Evolutionary conservation across 352 stramenopile genomes (phyloP).

Genomic region (Pythium guiyangense): DNA sequence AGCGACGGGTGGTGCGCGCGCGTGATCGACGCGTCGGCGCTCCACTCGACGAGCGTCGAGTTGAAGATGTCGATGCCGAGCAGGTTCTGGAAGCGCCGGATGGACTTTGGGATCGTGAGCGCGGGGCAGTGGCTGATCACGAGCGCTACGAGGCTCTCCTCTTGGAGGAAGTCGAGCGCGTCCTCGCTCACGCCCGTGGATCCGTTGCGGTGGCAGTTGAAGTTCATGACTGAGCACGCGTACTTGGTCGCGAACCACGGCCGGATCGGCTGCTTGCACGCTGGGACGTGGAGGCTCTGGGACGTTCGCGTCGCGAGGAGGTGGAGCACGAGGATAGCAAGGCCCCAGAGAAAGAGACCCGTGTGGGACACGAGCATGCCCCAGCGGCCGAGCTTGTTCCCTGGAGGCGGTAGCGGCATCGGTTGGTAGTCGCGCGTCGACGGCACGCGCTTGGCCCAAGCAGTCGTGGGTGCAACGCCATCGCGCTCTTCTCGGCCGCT

Average conservation of each 20-base stretch:
- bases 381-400: slow-evolving; percentile 3
- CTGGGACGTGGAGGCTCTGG: slow-evolving; percentile 5
- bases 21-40: slow-evolving; percentile 24
- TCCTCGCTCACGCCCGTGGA: slow-evolving; percentile 7
- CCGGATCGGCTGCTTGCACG: slow-evolving; percentile 18
- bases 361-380: slow-evolving; percentile 7
- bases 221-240: slow-evolving; percentile 27
- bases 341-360: slow-evolving; percentile 10
- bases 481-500: not conserved
- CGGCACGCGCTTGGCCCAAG: not conserved
- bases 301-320: slow-evolving; percentile 14
- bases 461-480: too few relatives aligned
- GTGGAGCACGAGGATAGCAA: slow-evolving; percentile 9
- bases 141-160: slow-evolving; percentile 21
- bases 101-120: slow-evolving; percentile 24
- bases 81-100: slow-evolving; percentile 31
- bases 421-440: not conserved
- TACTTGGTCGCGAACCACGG: slow-evolving; percentile 26
- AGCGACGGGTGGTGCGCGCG: slow-evolving; percentile 23
- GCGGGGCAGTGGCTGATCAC: slow-evolving; percentile 42
- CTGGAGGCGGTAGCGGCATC: not conserved
- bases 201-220: slow-evolving; percentile 28
- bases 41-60: slow-evolving; percentile 36
- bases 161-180: slow-evolving; percentile 21
- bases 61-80: slow-evolving; percentile 55